Evolutionary conservation across 495 filamentous ascomycete genomes (phyloP), one percentile per base, ranked within the genome.

Genomic region (Achaetomiella virescens): DNA sequence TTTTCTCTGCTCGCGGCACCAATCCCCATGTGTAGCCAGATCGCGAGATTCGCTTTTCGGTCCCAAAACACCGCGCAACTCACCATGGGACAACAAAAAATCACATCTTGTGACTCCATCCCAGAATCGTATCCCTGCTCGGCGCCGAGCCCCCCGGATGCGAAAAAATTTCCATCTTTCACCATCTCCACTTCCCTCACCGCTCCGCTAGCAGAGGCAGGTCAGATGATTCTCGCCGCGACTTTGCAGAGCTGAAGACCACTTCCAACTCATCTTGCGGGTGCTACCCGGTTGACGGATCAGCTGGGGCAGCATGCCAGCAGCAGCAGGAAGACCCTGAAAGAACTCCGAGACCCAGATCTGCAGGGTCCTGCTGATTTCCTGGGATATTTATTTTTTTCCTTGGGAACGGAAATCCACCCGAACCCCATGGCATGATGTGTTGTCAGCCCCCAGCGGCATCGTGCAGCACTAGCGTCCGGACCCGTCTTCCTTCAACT

Each of bases 1-100:
- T 61, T 62, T 57, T 53, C 27, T 44, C 58, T 55, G 41, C 45
- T 49, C 48, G 29, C 46, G 52, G 27, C 27, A 14, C 49, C 52
- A 51, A 53, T 36, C 57, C 46, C 58, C 49, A 54, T 60, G 42
- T 9, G 5, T 9, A 15, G 50, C 29, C 40, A 38, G 46, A 46
- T 57, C 37, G 50, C 38, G 37, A 25, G 33, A 18, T 59, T 54
- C 22, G 33, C 8, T 35, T 50, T 45, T 25, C 42, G 37, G 45
- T 25, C 45, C 37, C 46, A 20, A 54, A 54, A 48, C n/a, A 22
- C 33, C 22, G 14, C 15, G 33, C 14, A 25, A 54, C 1, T 17
- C 22, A 20, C 36, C 37, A 48, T 55, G 52, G 43, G 21, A 22
- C 35, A 45, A 35, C 27, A 9, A 31, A 31, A 31, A 31, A 9